Percentiles rank a stretch among this genome's conserved stretches.
These are phyloP conservation scores for Globisporangium sylvaticum DNA, from an alignment of 352 stramenopile species.

Conservation along the genomic window DNA sequence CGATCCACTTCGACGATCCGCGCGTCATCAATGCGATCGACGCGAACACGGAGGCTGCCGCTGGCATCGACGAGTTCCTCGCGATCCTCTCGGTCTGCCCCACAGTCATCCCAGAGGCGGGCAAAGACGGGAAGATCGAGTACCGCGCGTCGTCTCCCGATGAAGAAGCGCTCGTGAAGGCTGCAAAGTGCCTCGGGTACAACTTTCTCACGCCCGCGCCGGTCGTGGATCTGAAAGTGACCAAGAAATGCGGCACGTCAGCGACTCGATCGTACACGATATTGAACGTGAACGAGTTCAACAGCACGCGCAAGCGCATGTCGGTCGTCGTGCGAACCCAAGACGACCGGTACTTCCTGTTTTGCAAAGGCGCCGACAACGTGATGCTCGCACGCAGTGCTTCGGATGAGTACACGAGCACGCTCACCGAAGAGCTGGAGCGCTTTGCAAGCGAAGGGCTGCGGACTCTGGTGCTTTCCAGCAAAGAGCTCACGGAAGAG, in stretches of 20 bases:
- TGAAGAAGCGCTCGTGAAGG: constrained; percentile 92
- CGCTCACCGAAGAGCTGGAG: constrained; percentile 55
- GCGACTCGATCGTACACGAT: constrained; percentile 46
- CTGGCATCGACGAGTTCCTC: constrained; percentile 63
- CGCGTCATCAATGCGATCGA: constrained; percentile 47
- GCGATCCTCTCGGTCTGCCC: constrained; percentile 70
- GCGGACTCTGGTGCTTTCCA: constrained; percentile 74
- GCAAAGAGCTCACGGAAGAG: constrained; percentile 45
- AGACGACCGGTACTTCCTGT: constrained; percentile 45
- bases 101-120: constrained; percentile 69
- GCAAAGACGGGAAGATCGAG: constrained; percentile 39
- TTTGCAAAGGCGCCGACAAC: constrained; percentile 83
- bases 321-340: constrained; percentile 88
- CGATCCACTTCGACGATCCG: constrained; percentile 72
- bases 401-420: constrained; percentile 25
- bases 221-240: constrained; percentile 47
- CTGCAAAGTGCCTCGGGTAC: constrained; percentile 72
- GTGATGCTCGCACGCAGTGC: constrained; percentile 72
- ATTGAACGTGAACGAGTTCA: constrained; percentile 84
- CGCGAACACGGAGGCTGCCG: constrained; percentile 16
- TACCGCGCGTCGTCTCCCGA: constrained; percentile 91
- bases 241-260: constrained; percentile 32
- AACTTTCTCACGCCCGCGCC: constrained; percentile 74
- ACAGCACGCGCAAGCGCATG: constrained; percentile 97
- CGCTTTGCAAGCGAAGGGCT: constrained; percentile 81